These are phyloP conservation scores for Kockovaella imperatae DNA, from an alignment of 768 basidiomycete species.

Conservation along the genomic window DNA sequence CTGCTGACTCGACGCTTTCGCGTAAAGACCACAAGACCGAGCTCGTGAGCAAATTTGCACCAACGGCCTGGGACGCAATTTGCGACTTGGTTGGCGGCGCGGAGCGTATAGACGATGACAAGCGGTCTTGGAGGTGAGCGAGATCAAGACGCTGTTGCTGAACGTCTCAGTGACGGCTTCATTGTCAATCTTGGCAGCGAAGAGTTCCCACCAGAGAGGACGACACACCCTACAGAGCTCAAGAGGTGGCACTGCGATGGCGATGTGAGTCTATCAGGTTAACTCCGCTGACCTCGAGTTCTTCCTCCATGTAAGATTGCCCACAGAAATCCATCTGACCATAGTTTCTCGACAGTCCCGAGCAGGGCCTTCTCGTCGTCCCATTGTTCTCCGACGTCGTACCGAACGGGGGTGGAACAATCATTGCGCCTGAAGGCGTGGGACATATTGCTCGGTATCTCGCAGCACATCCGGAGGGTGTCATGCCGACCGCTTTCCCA, in stretches of 20 bases:
- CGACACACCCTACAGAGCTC: constrained; percentile 49
- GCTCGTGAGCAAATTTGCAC: constrained; percentile 6
- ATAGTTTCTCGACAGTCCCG: constrained; percentile 57
- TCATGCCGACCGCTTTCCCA: constrained; percentile 45
- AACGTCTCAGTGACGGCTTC: constrained; percentile 45
- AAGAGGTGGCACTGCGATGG: constrained; percentile 55
- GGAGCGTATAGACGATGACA: constrained; percentile 53
- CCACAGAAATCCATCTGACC: constrained; percentile 3
- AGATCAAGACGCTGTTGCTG: not conserved
- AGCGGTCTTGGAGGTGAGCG: constrained; percentile 48
- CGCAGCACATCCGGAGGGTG: constrained; percentile 24
- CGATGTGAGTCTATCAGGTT: constrained; percentile 8
- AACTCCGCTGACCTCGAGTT: not conserved
- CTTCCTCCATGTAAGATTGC: not conserved
- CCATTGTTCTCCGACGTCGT: constrained; percentile 57
- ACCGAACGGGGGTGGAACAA: constrained; percentile 55
- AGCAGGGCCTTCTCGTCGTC: constrained; percentile 59
- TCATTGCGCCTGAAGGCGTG: constrained; percentile 57
- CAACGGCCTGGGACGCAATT: constrained; percentile 57
- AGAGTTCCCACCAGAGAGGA: constrained; percentile 29
- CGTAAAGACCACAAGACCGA: no score
- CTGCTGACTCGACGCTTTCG: no score
- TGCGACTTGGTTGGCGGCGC: constrained; percentile 57
- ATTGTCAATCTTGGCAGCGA: constrained; percentile 58
- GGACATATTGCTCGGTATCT: constrained; percentile 21